These are phyloP conservation scores for Kluyveromyces dobzhanskii DNA, from an alignment of 805 yeast species.

Conservation along the genomic window DNA sequence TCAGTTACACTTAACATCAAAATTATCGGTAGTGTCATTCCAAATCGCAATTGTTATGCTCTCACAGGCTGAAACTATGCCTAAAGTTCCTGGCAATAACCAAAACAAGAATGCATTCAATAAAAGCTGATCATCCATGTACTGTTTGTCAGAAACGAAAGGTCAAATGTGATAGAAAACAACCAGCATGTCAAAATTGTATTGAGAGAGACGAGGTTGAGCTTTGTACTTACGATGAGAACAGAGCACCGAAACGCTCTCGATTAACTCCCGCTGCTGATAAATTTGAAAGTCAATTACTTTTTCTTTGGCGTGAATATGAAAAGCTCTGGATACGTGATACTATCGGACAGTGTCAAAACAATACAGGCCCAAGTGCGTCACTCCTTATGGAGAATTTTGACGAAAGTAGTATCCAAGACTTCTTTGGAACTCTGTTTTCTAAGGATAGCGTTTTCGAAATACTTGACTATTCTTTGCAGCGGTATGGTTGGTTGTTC, in stretches of 20 bases:
- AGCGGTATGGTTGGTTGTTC: conserved; percentile 25
- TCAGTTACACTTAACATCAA: too few relatives aligned
- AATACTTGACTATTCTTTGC: conserved; percentile 23
- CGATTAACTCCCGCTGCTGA: conserved; percentile 6
- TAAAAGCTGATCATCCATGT: conserved; percentile 19
- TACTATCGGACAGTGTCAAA: neutral
- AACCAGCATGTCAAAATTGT: conserved; percentile 27
- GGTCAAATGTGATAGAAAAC: conserved; percentile 27
- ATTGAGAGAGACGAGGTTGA: conserved; percentile 20
- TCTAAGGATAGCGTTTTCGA: conserved; percentile 15
- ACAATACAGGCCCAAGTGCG: neutral
- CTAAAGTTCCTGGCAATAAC: too few relatives aligned
- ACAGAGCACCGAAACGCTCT: neutral
- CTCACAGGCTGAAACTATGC: too few relatives aligned
- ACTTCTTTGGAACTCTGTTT: neutral
- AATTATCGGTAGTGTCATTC: too few relatives aligned
- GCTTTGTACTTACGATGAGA: conserved; percentile 13
- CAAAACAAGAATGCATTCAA: too few relatives aligned
- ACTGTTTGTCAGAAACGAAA: conserved; percentile 22
- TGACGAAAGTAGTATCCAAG: neutral
- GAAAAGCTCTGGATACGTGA: conserved; percentile 1
- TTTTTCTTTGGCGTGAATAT: neutral
- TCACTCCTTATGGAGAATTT: neutral
- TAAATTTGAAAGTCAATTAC: neutral
- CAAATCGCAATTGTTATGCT: too few relatives aligned